These are phyloP conservation scores for Sporothrix mexicana DNA, from an alignment of 2,329 filamentous ascomycete species.

Conservation along the genomic window DNA sequence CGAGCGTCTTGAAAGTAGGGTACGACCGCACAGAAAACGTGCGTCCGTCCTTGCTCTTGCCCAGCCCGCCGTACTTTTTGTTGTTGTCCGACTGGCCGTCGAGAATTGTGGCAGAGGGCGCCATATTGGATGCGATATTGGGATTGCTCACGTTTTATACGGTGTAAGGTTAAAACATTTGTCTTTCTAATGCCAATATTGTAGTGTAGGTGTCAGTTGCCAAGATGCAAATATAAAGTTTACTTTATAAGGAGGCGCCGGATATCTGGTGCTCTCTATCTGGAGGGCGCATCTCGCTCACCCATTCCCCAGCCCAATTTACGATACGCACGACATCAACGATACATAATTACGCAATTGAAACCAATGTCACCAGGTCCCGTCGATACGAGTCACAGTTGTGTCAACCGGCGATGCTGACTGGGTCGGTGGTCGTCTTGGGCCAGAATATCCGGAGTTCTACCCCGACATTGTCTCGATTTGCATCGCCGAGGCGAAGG, in stretches of 20 bases:
- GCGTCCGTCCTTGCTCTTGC: constrained; percentile 24
- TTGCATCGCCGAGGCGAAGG: constrained; percentile 16
- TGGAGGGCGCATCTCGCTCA: no score
- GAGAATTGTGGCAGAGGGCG: constrained; percentile 9
- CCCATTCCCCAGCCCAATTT: no score
- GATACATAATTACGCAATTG: neutral
- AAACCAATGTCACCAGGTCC: neutral
- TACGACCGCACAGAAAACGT: constrained; percentile 51
- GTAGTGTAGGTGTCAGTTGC: neutral
- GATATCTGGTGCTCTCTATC: no score
- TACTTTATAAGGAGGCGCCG: no score
- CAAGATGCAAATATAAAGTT: neutral
- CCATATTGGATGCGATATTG: neutral
- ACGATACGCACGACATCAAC: neutral
- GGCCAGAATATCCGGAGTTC: neutral
- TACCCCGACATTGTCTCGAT: constrained; percentile 3
- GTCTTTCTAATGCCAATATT: no score
- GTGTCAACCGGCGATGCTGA: neutral
- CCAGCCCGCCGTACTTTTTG: constrained; percentile 18
- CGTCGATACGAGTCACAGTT: neutral
- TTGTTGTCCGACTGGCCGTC: constrained; percentile 27
- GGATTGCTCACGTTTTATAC: no score
- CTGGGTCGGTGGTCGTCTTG: neutral
- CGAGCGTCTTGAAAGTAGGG: constrained; percentile 56
- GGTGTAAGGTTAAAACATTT: no score